Evolutionary conservation across 2,329 filamentous ascomycete genomes (phyloP).

Genomic region (Pyricularia grisea): DNA sequence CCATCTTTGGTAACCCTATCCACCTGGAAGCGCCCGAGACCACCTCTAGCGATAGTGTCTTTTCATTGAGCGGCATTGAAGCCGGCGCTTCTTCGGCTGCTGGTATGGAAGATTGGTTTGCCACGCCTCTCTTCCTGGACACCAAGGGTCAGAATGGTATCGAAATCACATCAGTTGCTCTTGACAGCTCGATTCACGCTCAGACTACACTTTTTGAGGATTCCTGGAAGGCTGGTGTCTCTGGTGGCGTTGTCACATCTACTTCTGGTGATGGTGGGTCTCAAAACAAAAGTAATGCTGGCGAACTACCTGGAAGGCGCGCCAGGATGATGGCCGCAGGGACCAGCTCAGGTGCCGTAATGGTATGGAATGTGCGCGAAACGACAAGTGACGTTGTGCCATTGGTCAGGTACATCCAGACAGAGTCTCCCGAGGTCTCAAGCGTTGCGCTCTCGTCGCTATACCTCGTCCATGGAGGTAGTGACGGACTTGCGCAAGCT

Average conservation of each 20-base stretch:
- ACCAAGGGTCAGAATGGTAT: slow-evolving; percentile 43
- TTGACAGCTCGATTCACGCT: slow-evolving; percentile 70
- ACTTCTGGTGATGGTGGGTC: slow-evolving; percentile 13
- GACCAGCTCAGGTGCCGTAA: slow-evolving; percentile 65
- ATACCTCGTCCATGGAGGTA: slow-evolving; percentile 87
- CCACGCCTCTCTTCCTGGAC: slow-evolving; percentile 47
- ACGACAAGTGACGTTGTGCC: slow-evolving; percentile 48
- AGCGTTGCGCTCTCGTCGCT: slow-evolving; percentile 75
- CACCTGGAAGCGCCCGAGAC: neutral
- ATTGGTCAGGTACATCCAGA: slow-evolving; percentile 75
- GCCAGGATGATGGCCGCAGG: slow-evolving; percentile 74
- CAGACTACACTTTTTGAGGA: slow-evolving; percentile 69
- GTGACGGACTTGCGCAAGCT: slow-evolving; percentile 87
- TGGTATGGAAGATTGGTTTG: slow-evolving; percentile 52
- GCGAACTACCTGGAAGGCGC: slow-evolving; percentile 75
- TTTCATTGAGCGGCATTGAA: neutral
- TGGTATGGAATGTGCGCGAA: slow-evolving; percentile 79
- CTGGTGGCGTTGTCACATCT: slow-evolving; percentile 32
- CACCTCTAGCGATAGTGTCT: neutral
- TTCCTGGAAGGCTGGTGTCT: slow-evolving; percentile 49
- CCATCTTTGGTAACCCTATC: slow-evolving; percentile 18
- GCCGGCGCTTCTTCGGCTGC: neutral
- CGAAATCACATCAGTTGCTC: slow-evolving; percentile 58
- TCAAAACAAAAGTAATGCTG: slow-evolving; percentile 29
- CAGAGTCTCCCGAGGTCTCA: slow-evolving; percentile 81